Base-by-base conservation (phyloP, 2,329 filamentous ascomycete genomes). In the Huntiella savannae region DNA sequence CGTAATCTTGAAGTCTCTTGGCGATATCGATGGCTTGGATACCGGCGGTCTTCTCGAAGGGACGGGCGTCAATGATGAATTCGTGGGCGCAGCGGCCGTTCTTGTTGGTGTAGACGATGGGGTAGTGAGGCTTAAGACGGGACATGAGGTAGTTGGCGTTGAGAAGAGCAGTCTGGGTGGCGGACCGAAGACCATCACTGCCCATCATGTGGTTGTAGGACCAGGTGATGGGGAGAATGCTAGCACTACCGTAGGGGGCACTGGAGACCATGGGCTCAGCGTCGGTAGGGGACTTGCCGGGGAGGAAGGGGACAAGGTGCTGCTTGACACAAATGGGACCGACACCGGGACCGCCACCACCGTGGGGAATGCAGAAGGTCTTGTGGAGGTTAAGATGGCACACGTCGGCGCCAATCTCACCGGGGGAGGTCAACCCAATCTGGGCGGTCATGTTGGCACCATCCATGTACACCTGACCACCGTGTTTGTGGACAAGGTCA, bases 401-500 rank as follows among this genome's bases (percentile, higher is more conserved):
- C 35, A 95, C 87, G 59, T 96, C 88, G 28, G 88, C 88, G 15
- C 88, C 88, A 54, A 96, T 93, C 60, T 92, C 86, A 35, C 88
- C 88, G 1, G 88, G 88, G 1, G 85, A 93, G 67, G 85, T 94
- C 8, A 96, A 73, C 10, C 88, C 88, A 52, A 96, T 95, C 63
- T 96, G 88, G 13, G 88, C 88, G 59, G 95, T 96, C 85, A 95
- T 91, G 67, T 96, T 96, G 53, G 88, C 88, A 41, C 88, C 88
- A 59, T 96, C 88, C 88, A 96, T 95, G 68, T 95, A 96, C 12
- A 96, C 88, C 58, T 92, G 84, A 7, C 88, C 88, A 45, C 88
- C 88, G 58, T 92, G 68, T 52, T 81, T 63, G 64, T 96, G 88
- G 13, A 96, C 85, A 28, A 92, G 67, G 47, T 85, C 68, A 62